Percentiles rank a stretch among this genome's conserved stretches.
Evolutionary conservation across 805 yeast species (phyloP).

Genomic region (Monosporozyma servazzii): DNA sequence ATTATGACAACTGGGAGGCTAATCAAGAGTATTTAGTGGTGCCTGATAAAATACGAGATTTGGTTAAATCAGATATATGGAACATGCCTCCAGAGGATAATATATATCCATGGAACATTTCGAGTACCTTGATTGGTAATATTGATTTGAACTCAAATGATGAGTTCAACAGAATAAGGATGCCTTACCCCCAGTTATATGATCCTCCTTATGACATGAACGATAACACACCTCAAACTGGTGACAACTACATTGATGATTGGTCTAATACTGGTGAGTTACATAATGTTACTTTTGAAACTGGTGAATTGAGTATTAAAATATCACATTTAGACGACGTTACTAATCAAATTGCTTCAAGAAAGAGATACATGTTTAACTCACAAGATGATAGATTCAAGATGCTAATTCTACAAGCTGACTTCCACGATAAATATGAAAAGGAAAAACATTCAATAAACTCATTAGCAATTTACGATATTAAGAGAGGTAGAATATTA

Average conservation of each 20-base stretch:
- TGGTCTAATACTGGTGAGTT: slow-evolving; percentile 16
- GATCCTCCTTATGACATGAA: slow-evolving; percentile 23
- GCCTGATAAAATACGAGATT: slow-evolving; percentile 46
- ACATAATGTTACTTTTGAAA: slow-evolving; percentile 24
- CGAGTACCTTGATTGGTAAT: slow-evolving; percentile 40
- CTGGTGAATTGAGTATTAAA: slow-evolving; percentile 21
- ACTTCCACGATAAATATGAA: slow-evolving; percentile 38
- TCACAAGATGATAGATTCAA: slow-evolving; percentile 33
- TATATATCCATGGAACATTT: slow-evolving; percentile 36
- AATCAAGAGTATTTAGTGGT: slow-evolving; percentile 46
- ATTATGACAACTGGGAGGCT: slow-evolving; percentile 39
- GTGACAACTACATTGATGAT: slow-evolving; percentile 20
- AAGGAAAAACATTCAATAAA: slow-evolving; percentile 40
- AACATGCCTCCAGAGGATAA: slow-evolving; percentile 20
- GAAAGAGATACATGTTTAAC: slow-evolving; percentile 21
- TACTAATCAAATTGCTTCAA: slow-evolving; percentile 11
- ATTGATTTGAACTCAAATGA: slow-evolving; percentile 24
- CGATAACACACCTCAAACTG: slow-evolving; percentile 20
- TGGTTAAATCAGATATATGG: slow-evolving; percentile 48
- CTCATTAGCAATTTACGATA: slow-evolving; percentile 57
- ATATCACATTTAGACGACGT: slow-evolving; percentile 18
- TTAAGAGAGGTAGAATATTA: slow-evolving; percentile 53
- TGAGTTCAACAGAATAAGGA: slow-evolving; percentile 13
- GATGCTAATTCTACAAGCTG: slow-evolving; percentile 30
- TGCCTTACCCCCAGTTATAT: slow-evolving; percentile 31